These are phyloP conservation scores for Ceratobasidium sp. DNA, from an alignment of 1,284 basidiomycete genomes.

Conservation along the genomic window DNA sequence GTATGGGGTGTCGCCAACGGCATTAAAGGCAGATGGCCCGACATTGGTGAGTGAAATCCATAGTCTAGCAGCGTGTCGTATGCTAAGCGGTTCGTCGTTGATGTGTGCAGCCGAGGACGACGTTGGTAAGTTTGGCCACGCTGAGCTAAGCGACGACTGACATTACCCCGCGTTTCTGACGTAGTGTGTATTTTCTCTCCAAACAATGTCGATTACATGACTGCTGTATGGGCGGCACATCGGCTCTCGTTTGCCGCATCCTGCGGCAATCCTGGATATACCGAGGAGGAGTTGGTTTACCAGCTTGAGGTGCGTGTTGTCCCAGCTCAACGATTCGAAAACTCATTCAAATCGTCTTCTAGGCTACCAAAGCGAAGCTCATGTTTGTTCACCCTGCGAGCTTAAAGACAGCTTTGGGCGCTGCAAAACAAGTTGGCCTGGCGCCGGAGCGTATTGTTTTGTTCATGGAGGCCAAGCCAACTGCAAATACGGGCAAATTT, in stretches of 20 bases:
- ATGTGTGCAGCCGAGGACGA: conserved; percentile 55
- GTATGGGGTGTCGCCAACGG: conserved; percentile 71
- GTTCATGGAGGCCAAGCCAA: background rate
- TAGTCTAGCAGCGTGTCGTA: background rate
- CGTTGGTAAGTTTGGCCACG: conserved; percentile 60
- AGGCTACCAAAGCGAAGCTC: conserved; percentile 63
- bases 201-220: conserved; percentile 68
- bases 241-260: conserved; percentile 55
- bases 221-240: conserved; percentile 78
- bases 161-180: background rate
- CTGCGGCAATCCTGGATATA: conserved; percentile 75
- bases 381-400: conserved; percentile 68
- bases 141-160: conserved; percentile 19
- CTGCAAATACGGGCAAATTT: background rate
- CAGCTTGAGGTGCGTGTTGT: background rate
- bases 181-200: background rate
- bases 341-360: background rate
- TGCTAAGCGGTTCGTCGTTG: conserved; percentile 1
- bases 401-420: conserved; percentile 63
- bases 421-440: conserved; percentile 63
- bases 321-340: background rate
- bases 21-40: conserved; percentile 62
- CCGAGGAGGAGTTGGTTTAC: conserved; percentile 64
- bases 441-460: conserved; percentile 61
- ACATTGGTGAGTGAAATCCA: conserved; percentile 53